Percentiles rank a stretch among this genome's conserved stretches.
Evolutionary conservation across 1,139 yeast genomes (phyloP).

Genomic region (Kazachstania sp.): DNA sequence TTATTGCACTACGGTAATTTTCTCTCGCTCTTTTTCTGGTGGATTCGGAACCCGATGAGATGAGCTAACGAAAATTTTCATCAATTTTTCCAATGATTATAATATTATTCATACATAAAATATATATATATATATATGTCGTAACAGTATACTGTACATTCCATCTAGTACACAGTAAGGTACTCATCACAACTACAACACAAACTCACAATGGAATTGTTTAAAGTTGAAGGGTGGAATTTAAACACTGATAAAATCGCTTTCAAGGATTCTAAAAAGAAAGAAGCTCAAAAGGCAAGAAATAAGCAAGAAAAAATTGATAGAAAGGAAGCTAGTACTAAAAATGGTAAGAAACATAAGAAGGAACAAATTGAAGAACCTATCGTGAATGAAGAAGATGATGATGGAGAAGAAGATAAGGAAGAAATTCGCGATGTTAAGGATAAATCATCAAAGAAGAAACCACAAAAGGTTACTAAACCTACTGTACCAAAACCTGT

Average conservation of each 20-base stretch:
- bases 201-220: conserved; percentile 47
- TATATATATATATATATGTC: neutral
- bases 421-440: neutral
- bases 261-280: conserved; percentile 28
- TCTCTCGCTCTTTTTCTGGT: too few relatives aligned
- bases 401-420: neutral
- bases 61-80: too few relatives aligned
- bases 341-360: conserved; percentile 8
- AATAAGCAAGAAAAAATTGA: conserved; percentile 10
- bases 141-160: neutral
- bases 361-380: conserved; percentile 5
- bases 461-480: conserved; percentile 2
- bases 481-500: conserved; percentile 1
- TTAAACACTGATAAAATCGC: conserved; percentile 48
- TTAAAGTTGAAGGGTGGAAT: conserved; percentile 79
- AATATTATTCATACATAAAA: neutral
- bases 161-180: neutral
- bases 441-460: conserved; percentile 1
- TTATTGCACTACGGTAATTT: neutral
- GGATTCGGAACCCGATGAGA: too few relatives aligned
- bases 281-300: conserved; percentile 9
- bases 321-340: conserved; percentile 2
- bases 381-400: conserved; percentile 3
- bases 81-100: too few relatives aligned
- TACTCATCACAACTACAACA: too few relatives aligned